phyloP scores from a whole-genome alignment of 2,329 filamentous ascomycete genomes.

The Myotisia sp. region DNA sequence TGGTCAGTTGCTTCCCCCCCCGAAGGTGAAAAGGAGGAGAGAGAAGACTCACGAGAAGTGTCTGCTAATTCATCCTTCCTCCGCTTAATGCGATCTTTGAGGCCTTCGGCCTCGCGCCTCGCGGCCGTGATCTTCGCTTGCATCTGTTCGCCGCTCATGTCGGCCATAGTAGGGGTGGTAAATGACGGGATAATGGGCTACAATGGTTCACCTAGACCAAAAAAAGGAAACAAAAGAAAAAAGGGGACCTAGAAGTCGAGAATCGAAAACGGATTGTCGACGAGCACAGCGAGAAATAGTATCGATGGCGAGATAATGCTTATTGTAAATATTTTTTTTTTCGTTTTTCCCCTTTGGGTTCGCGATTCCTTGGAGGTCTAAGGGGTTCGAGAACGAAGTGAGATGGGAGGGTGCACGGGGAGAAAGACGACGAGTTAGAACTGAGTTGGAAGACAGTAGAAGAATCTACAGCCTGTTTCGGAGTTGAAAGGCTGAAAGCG shows the following conservation, averaged over 20 bases:
- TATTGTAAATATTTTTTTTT: no score
- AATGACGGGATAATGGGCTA: no score
- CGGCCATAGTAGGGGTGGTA: constrained; percentile 27
- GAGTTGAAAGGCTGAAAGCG: no score
- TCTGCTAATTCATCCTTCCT: constrained; percentile 99
- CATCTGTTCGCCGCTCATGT: constrained; percentile 48
- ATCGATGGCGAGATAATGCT: no score
- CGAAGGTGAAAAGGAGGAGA: constrained; percentile 8
- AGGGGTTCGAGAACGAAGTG: no score
- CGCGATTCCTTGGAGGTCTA: no score
- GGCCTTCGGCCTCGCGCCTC: constrained; percentile 88
- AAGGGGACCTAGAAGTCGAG: constrained; percentile 4
- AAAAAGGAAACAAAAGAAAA: constrained; percentile 3
- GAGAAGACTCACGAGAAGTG: constrained; percentile 66
- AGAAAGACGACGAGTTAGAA: no score
- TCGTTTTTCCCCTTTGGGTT: no score
- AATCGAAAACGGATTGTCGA: constrained; percentile 3
- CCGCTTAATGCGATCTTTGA: constrained; percentile 98
- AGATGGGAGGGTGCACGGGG: background rate
- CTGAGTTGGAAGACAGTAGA: no score
- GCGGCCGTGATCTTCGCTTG: constrained; percentile 86
- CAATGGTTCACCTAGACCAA: no score
- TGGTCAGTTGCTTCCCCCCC: constrained; percentile 1
- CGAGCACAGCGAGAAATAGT: constrained; percentile 2
- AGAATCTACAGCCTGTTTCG: no score